These are phyloP conservation scores for Corchorus olitorius DNA, from an alignment of 345 rosid species.

Conservation along the genomic window DNA sequence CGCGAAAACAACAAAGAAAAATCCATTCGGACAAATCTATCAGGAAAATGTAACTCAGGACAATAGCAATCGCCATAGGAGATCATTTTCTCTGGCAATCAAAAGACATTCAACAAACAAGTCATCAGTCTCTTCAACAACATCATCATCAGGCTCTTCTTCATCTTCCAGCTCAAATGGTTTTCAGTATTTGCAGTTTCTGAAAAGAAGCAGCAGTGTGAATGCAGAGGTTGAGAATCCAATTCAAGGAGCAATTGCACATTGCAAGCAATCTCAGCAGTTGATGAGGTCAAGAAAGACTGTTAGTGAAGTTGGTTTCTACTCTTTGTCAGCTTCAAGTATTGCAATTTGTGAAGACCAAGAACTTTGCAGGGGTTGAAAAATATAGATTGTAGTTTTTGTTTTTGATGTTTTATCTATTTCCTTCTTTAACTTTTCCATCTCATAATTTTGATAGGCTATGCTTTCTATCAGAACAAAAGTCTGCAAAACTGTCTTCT, in stretches of 20 bases:
- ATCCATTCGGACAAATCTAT: constrained; percentile 54
- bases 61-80: constrained; percentile 47
- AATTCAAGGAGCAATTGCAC: constrained; percentile 90
- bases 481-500: constrained; percentile 7
- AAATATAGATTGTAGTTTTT: constrained; percentile 19
- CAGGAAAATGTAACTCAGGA: constrained; percentile 31
- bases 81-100: constrained; percentile 78
- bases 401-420: constrained; percentile 23
- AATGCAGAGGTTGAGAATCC: constrained; percentile 69
- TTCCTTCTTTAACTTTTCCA: not conserved
- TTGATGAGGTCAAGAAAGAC: constrained; percentile 44
- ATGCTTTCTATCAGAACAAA: constrained; percentile 14
- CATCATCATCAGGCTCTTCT: constrained; percentile 41
- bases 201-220: constrained; percentile 66
- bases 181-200: constrained; percentile 40
- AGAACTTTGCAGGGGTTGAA: constrained; percentile 62
- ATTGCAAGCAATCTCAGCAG: constrained; percentile 80
- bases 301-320: constrained; percentile 52
- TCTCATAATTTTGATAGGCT: constrained; percentile 8
- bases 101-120: constrained; percentile 52
- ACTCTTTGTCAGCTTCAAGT: constrained; percentile 55
- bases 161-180: constrained; percentile 43
- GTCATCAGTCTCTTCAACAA: constrained; percentile 31
- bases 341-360: constrained; percentile 49
- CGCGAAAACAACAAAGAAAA: constrained; percentile 32